Evolutionary conservation across 108 stramenopile genomes (phyloP), one percentile per base, ranked within the genome.

Genomic region (Pseudonitzschia multiseries): DNA sequence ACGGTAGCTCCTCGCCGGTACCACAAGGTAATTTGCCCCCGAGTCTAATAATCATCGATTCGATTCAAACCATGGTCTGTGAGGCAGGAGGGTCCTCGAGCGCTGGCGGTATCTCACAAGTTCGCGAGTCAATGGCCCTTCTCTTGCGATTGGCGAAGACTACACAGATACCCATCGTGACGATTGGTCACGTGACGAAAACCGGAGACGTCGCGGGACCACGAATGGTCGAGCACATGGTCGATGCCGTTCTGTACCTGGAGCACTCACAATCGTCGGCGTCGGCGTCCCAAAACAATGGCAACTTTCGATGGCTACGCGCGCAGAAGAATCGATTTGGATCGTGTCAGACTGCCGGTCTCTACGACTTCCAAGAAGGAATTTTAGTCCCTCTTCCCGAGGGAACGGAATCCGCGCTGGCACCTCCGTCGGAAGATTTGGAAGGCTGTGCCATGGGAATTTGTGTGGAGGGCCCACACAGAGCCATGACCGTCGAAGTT

Each of bases 181-280:
- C 96, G 43, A 91, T 97, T 26, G 97, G 97, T 41, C 97, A 98
- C 70, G 96, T 98, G 13, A 98, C 96, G 31, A 98, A 98, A 74
- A 70, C 70, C 52, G 96, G 96, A 20, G 91, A 91, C 77, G 93
- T 98, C 8, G 97, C 96, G 1, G 97, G 97, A 8, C 97, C 97
- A 1, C 83, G 92, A 36, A 95, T 94, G 26, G 93, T 98, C 33
- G 97, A 98, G 75, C 97, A 98, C 82, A 95, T 97, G 95, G 97
- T 98, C 0, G 97, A 98, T 80, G 86, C 90, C 27, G 96, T 98
- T 29, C 67, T 97, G 26, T 96, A 93, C 65, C 68, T 98, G 60
- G 96, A 98, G 78, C 52, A 66, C 41, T 74, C 73, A 14, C 43
- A 53, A 22, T 64, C 76, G 36, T 60, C 41, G 66, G 53, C 72